Base-by-base conservation (phyloP, 1,139 yeast genomes). In the Candida glucosophila region DNA sequence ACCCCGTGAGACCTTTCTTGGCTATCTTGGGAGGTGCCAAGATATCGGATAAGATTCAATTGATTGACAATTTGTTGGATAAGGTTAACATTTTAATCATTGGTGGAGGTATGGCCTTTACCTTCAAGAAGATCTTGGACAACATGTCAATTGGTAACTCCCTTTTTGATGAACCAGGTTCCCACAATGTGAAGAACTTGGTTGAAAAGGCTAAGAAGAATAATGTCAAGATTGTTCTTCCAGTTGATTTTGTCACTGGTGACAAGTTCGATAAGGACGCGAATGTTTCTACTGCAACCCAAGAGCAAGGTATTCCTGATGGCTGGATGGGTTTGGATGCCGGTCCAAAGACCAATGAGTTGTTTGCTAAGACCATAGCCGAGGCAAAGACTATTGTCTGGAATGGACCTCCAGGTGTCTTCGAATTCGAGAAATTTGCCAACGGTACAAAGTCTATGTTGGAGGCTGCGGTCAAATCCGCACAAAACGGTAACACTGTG, bases 341-440 rank as follows among this genome's bases (percentile, higher is more conserved):
- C 49, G 97, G 97, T 63, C 86, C 85, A 62, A 75, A 82, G 69
- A 73, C 94, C 34, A 68, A 72, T 47, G 69, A 75, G 60, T 70
- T 79, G 46, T 88, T 81, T 55, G 70, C 77, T 41, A 74, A 64
- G 36, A 78, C 94, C 37, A 83, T 88, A 43, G 79, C 80, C 41
- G 71, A 78, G 64, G 92, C 97, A 44, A 85, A 86, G 77, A 90
- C 97, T 50, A 88, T 88, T 51, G 88, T 88, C 52, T 88, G 97
- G 97, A 88, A 88, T 69, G 97, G 97, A 56, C 97, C 97, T 38
- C 95, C 97, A 60, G 97, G 97, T 72, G 97, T 88, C 48, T 88
- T 88, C 55, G 97, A 88, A 69, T 86, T 88, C 52, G 95, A 83
- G 40, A 72, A 72, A 51, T 88, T 88, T 55, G 78, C 95, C 43